Conservation (phyloP, 768 basidiomycete species). For the Boletus rex-veris region DNA sequence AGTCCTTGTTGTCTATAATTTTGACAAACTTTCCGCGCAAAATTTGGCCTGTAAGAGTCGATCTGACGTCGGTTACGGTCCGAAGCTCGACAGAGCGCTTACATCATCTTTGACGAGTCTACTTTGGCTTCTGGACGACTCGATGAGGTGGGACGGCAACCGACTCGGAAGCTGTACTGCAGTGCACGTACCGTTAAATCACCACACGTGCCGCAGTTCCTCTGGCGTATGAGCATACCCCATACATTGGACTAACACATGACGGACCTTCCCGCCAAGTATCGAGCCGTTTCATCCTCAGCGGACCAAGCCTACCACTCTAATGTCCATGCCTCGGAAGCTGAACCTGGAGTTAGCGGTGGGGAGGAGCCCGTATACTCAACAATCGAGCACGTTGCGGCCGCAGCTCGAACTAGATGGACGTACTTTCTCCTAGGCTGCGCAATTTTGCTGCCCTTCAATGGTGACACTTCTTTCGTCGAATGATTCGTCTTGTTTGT, state of each 20-base stretch:
- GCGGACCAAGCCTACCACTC: neutral
- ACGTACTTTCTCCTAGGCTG: constrained; percentile 2
- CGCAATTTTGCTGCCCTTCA: neutral
- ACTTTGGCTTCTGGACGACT: too few species aligned
- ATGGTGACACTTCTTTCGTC: neutral
- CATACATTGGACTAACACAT: neutral
- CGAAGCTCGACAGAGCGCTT: too few species aligned
- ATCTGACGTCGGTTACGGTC: too few species aligned
- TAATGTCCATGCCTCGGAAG: neutral
- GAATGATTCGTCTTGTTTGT: neutral
- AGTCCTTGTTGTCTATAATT: too few species aligned
- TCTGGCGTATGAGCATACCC: too few species aligned
- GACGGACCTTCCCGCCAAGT: neutral
- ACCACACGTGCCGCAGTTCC: too few species aligned
- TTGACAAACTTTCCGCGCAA: too few species aligned
- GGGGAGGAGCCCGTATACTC: neutral
- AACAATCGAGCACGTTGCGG: neutral
- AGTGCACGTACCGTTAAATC: too few species aligned
- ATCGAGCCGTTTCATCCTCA: neutral
- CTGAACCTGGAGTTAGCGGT: neutral
- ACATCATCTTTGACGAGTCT: too few species aligned
- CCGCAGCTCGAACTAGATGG: neutral
- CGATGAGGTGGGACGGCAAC: too few species aligned
- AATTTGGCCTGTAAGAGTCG: too few species aligned
- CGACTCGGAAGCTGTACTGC: too few species aligned